Evolutionary conservation across 2,329 filamentous ascomycete species (phyloP).

Genomic region (Daldinia sp.): DNA sequence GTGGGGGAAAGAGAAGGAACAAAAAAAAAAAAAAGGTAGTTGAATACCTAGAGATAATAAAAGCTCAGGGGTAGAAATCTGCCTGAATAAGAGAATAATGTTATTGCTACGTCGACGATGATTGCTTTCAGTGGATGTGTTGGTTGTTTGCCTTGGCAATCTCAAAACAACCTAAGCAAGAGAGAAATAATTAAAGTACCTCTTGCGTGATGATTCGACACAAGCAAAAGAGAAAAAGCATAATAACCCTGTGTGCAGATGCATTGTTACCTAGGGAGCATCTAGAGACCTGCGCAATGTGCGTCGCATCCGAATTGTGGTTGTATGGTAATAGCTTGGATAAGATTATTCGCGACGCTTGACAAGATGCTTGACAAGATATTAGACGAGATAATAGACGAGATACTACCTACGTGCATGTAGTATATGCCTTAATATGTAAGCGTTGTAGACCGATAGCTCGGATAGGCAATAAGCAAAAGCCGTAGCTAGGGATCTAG

Average conservation of each 20-base stretch:
- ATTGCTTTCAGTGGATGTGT: not conserved
- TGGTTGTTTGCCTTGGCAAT: not conserved
- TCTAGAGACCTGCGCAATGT: not conserved
- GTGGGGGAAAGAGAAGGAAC: constrained; percentile 23
- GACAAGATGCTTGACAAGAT: no score
- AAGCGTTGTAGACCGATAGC: constrained; percentile 13
- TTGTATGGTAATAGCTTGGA: not conserved
- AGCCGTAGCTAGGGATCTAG: constrained; percentile 23
- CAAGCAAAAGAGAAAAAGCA: not conserved
- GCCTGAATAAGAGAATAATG: constrained; percentile 9
- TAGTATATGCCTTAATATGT: not conserved
- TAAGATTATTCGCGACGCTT: no score
- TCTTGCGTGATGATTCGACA: not conserved
- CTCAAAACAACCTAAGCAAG: no score
- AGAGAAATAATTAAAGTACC: not conserved
- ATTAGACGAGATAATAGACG: not conserved
- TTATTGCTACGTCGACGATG: not conserved
- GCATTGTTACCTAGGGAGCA: not conserved
- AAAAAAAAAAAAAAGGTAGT: not conserved
- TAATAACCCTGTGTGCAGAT: not conserved
- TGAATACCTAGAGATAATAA: constrained; percentile 5
- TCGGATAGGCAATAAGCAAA: constrained; percentile 15
- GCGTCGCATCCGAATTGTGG: not conserved
- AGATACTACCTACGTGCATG: no score
- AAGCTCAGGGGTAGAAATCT: constrained; percentile 20